These are phyloP conservation scores for Takakia lepidozioides DNA, from an alignment of 225 moss, liverwort and hornwort species.

Conservation along the genomic window DNA sequence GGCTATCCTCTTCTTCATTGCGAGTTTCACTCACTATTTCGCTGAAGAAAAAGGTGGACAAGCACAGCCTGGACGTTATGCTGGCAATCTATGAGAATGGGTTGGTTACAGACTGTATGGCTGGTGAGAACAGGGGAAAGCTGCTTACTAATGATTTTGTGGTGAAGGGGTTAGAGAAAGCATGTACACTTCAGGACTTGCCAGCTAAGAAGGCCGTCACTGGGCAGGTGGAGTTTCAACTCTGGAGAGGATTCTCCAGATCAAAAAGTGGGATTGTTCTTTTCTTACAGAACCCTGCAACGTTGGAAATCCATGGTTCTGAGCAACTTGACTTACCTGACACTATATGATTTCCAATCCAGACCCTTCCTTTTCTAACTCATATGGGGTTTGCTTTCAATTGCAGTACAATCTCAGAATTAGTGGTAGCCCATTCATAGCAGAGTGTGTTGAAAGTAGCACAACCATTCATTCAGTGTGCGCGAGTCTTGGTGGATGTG, in stretches of 20 bases:
- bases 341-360: slow-evolving; percentile 38
- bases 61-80: slow-evolving; percentile 71
- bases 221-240: slow-evolving; percentile 51
- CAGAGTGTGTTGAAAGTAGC: no score
- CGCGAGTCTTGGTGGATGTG: no score
- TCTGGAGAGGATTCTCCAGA: slow-evolving; percentile 68
- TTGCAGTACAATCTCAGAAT: no score
- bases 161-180: slow-evolving; percentile 75
- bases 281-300: slow-evolving; percentile 69
- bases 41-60: slow-evolving; percentile 59
- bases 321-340: slow-evolving; percentile 66
- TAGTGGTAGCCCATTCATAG: no score
- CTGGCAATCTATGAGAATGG: slow-evolving; percentile 83
- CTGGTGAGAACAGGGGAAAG: slow-evolving; percentile 83
- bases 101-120: slow-evolving; percentile 66
- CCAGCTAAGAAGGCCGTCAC: slow-evolving; percentile 63
- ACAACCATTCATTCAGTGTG: no score
- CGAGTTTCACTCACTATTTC: slow-evolving; percentile 47
- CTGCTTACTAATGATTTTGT: slow-evolving; percentile 81
- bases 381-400: no score
- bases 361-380: no score
- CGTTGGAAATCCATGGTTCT: slow-evolving; percentile 64
- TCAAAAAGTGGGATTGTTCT: slow-evolving; percentile 69
- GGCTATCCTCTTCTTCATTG: slow-evolving; percentile 48
- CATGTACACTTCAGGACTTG: slow-evolving; percentile 65